phyloP scores from a whole-genome alignment of 805 yeast species.

The Blastobotrys peoriensis region DNA sequence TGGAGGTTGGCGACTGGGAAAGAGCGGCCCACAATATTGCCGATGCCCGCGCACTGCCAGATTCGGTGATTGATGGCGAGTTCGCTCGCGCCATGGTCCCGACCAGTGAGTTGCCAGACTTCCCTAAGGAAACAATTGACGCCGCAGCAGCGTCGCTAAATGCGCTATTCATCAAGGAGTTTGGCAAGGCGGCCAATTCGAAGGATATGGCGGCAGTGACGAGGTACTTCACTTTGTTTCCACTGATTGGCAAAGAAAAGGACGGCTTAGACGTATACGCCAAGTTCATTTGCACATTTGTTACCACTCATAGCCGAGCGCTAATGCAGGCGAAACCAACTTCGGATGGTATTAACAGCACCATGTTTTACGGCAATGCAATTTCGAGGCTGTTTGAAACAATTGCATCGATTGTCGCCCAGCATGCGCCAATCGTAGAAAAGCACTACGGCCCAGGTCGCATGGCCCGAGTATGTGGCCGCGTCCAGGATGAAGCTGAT shows the following conservation, averaged over 20 bases:
- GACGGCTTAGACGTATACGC: conserved; percentile 78
- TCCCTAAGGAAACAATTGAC: conserved; percentile 53
- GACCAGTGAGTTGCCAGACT: conserved; percentile 74
- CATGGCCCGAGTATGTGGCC: conserved; percentile 60
- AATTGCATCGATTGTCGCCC: conserved; percentile 75
- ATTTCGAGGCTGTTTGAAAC: conserved; percentile 60
- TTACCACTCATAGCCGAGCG: conserved; percentile 69
- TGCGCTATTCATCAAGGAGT: conserved; percentile 51
- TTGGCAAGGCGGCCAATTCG: conserved; percentile 60
- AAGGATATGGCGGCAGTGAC: conserved; percentile 68
- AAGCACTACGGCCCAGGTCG: conserved; percentile 58
- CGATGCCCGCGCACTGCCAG: conserved; percentile 49
- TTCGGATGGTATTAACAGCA: conserved; percentile 13
- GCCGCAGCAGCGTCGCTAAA: conserved; percentile 58
- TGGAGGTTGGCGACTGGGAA: conserved; percentile 64
- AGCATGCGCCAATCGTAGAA: conserved; percentile 75
- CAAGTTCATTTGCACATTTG: conserved; percentile 75
- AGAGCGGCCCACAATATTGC: conserved; percentile 68
- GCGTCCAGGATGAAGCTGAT: conserved; percentile 82
- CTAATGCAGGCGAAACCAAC: conserved; percentile 36
- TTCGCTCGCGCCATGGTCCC: conserved; percentile 83
- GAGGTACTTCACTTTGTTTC: conserved; percentile 77
- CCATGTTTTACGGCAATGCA: conserved; percentile 34
- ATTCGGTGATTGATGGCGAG: conserved; percentile 48
- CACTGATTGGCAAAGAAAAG: conserved; percentile 66